Evolutionary conservation across 352 stramenopile genomes (phyloP), one percentile per base, ranked within the genome.

Genomic region (Pythium biforme): DNA sequence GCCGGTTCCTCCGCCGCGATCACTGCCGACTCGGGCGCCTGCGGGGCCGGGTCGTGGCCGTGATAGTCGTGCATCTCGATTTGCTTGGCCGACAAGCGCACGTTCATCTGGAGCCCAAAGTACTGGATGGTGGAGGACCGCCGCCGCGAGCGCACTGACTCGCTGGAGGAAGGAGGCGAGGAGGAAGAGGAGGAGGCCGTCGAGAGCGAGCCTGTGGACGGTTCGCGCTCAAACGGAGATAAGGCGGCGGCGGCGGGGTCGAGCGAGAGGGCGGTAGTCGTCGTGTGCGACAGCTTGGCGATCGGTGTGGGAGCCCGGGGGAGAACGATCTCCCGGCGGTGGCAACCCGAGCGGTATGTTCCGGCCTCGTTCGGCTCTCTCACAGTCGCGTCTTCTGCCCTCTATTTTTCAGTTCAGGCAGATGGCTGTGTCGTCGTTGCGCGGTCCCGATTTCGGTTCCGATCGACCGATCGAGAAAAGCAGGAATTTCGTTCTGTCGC

Each of bases 111-210:
- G 8, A 73, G 57, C 10, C 66, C 66, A 41, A 73, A 73, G 59
- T 73, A 73, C 59, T 73, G 66, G 51, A 66, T 68, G 34, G 66
- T 62, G 55, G 55, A 73, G 11, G 66, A 72, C 31, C 59, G 59
- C 19, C 66, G 53, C 41, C 56, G 66, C 45, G 66, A 51, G 23
- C 66, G 66, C 39, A 20, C 19, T 20, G 59, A 62, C 31, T 63
- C 59, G 45, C 48, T 31, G 11, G 37, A 39, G 20, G 48, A 58
- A n/a, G 65, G 40, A 22, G 40, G 40, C 15, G 40, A 65, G 7
- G 65, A 61, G 34, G 66, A 54, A 17, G 59, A 58, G 26, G 66
- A 60, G 29, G 64, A 68, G 25, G 17, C 19, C 10, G 55, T 68
- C 3, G 65, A 68, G 29, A 27, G 45, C 14, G 58, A 66, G 33